Percentiles rank a stretch among this genome's conserved stretches.
Evolutionary conservation across 345 rosid genomes (phyloP).

Genomic region (Eucalyptus regnans): DNA sequence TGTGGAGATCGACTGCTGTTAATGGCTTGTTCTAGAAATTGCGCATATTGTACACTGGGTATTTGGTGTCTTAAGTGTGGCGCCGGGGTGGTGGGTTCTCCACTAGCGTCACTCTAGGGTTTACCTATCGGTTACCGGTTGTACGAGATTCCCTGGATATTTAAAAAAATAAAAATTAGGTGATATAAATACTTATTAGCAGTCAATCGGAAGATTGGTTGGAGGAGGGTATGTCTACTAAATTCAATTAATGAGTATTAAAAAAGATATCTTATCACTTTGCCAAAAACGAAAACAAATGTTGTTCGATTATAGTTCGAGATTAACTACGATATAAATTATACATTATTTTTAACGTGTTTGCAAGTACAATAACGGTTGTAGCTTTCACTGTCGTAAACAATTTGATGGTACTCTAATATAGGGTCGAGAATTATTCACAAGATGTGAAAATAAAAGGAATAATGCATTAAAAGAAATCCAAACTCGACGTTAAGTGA

Average conservation of each 20-base stretch:
- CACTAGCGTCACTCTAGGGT: too few relatives aligned
- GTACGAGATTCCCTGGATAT: too few relatives aligned
- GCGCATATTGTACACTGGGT: neutral
- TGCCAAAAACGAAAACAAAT: neutral
- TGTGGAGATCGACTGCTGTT: neutral
- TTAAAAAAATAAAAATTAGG: neutral
- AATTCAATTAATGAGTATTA: neutral
- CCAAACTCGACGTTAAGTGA: neutral
- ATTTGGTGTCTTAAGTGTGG: too few relatives aligned
- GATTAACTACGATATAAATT: neutral
- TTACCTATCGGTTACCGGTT: too few relatives aligned
- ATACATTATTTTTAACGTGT: neutral
- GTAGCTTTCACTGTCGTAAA: neutral
- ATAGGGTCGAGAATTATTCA: neutral
- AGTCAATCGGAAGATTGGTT: neutral
- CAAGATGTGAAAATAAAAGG: neutral
- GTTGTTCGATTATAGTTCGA: neutral
- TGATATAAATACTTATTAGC: neutral
- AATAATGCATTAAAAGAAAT: neutral
- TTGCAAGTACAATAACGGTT: neutral
- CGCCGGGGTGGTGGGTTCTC: too few relatives aligned
- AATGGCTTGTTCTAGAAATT: neutral
- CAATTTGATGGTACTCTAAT: neutral
- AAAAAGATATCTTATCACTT: neutral
- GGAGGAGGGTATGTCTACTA: neutral